Base-by-base conservation (phyloP, 163 green algal genomes). In the Volvox carteri region DNA sequence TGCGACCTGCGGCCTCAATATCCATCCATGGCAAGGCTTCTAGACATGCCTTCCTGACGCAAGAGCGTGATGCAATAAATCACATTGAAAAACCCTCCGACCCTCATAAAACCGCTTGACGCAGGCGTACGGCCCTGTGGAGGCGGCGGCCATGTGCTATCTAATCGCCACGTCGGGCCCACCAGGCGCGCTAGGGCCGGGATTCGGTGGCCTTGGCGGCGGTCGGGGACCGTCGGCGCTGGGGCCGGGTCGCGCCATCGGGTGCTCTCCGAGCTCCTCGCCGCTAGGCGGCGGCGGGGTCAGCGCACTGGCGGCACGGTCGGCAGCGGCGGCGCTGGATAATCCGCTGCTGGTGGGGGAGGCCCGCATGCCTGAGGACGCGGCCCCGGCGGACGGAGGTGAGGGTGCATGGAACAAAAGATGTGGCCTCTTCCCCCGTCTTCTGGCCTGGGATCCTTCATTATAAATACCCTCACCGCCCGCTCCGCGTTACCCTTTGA, bases 61-160 rank as follows among this genome's bases (percentile, higher is more conserved):
- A n/a, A n/a, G n/a, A n/a, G n/a, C n/a, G n/a, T n/a, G n/a, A n/a
- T n/a, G n/a, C n/a, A n/a, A n/a, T n/a, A n/a, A n/a, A n/a, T n/a
- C n/a, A n/a, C n/a, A n/a, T n/a, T n/a, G n/a, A n/a, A n/a, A n/a
- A n/a, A n/a, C n/a, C n/a, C n/a, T n/a, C n/a, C n/a, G n/a, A n/a
- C n/a, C n/a, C n/a, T n/a, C n/a, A n/a, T n/a, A n/a, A n/a, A n/a
- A n/a, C n/a, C n/a, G n/a, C n/a, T n/a, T n/a, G n/a, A n/a, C 60
- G 6, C 80, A 87, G 78, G 88, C 84, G 2, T 98, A 97, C 77
- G 97, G 96, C 28, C 68, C 94, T 1, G 80, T 91, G 4, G 97
- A 99, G 89, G 95, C 96, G 7, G 94, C 96, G 0, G 95, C 95
- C 76, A 99, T 99, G 97, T 98, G 96, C 93, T 93, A 97, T 78